Evolutionary conservation across 305 asterid species (phyloP), one percentile per base, ranked within the genome.

Genomic region (Rubia balearica): DNA sequence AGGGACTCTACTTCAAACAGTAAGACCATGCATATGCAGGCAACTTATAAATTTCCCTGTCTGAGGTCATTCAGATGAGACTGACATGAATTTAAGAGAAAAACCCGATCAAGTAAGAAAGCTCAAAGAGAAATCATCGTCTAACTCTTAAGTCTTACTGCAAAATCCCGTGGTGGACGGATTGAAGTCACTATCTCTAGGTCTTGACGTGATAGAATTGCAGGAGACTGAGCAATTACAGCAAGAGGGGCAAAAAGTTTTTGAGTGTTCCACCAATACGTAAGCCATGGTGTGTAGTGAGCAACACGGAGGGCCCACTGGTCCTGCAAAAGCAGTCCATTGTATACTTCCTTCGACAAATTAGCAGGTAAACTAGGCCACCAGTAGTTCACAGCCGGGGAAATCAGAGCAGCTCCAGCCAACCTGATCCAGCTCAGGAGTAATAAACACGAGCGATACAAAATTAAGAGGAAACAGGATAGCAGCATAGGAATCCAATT

Each of bases 131-230:
- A 46, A 43, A 4, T 63, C 53, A 41, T 45, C 30, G 24, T 38
- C 27, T 16, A 13, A 42, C 56, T 30, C 71, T 71, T 62, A 81
- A 42, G 46, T 30, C 71, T 74, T 62, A 81, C 85, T 76, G 48
- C 66, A 65, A 67, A 8, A 17, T 78, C 67, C 8, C 30, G 71
- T 63, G 14, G 61, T 16, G 13, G 36, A 75, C 70, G 33, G 55
- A 8, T 49, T 6, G 86, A 1, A 30, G 56, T 85, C 59, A 83
- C 0, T 40, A 93, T 65, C 77, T 89, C 92, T n/a, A 6, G 45
- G 86, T 93, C 98, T 59, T 83, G 89, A 38, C 59, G 72, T 27
- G 96, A 80, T 17, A 83, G 66, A 60, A 83, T 24, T 8, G 36
- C 68, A 11, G 80, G 86, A 75, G 73, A 77, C 41, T 19, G 22